Base-by-base conservation (phyloP, 1,139 yeast species). In the Diutina scorzettiae region DNA sequence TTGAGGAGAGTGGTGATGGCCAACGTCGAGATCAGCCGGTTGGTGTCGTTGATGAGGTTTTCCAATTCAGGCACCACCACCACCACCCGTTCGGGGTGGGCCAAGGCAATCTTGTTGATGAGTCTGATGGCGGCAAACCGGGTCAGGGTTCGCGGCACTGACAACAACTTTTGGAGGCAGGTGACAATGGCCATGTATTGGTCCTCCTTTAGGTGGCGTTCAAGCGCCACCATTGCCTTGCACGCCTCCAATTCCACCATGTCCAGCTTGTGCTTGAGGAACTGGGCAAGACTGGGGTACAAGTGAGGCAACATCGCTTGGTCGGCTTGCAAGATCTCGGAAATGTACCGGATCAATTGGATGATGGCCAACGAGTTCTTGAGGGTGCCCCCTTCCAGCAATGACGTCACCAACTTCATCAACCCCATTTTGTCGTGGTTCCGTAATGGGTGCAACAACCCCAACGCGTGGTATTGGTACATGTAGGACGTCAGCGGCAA, bases 391-490 rank as follows among this genome's bases (percentile, higher is more conserved):
- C 76, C 74, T 46, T 75, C 78, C 42, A 81, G 68, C 55, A 85
- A 77, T 45, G 85, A 84, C 51, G 89, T 86, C 54, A 89, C 82
- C 68, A 91, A 71, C 62, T 89, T 91, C 73, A 86, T 76, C 55
- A 91, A 69, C 2, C 96, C 95, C 93, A 91, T 87, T 54, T 83
- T 81, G 60, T 91, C 98, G 58, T 84, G 95, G 54, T 81, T 79
- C 58, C 95, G 78, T 60, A 93, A 73, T 53, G 83, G 85, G 59
- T 87, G 89, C 53, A 93, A 67, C 54, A 91, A 71, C 20, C 96
- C 96, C 53, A 91, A 69, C 4, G 98, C 97, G 61, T 91, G 98
- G 64, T 89, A 91, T 66, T 91, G 98, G 49, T 94, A 75, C 73
- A 85, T 82, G 61, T 75, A 79, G 14, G 95, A 78, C 37, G 86